Evolutionary conservation across 306 rosid species (phyloP).

Genomic region (Rosa persica): DNA sequence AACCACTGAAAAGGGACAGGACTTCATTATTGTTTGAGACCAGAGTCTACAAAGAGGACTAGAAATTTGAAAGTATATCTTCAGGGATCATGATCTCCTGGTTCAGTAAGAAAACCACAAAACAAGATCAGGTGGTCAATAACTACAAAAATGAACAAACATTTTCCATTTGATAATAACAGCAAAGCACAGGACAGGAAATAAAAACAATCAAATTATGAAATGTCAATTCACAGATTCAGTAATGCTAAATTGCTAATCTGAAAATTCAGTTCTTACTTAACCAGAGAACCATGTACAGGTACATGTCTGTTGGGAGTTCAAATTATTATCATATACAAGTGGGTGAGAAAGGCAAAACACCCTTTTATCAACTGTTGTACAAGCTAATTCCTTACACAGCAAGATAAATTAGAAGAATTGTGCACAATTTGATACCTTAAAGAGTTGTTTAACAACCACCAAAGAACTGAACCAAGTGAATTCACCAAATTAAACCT

Average conservation of each 20-base stretch:
- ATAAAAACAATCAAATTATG: background rate
- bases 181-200: background rate
- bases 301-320: background rate
- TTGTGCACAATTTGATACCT: constrained; percentile 6
- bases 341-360: background rate
- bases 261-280: background rate
- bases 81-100: constrained; percentile 55
- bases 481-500: constrained; percentile 17
- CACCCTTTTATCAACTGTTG: background rate
- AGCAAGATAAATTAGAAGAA: background rate
- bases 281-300: background rate
- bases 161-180: background rate
- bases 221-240: background rate
- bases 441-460: constrained; percentile 47
- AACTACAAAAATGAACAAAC: background rate
- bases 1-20: constrained; percentile 35
- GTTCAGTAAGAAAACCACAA: constrained; percentile 31
- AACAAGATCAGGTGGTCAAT: constrained; percentile 32
- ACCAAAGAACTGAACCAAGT: constrained; percentile 8
- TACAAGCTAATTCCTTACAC: background rate
- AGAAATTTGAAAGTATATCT: constrained; percentile 27
- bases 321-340: background rate
- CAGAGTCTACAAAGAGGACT: constrained; percentile 26
- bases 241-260: background rate
- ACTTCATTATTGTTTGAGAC: constrained; percentile 49